Conservation (phyloP, 495 filamentous ascomycete species). For the Monascus purpureus region DNA sequence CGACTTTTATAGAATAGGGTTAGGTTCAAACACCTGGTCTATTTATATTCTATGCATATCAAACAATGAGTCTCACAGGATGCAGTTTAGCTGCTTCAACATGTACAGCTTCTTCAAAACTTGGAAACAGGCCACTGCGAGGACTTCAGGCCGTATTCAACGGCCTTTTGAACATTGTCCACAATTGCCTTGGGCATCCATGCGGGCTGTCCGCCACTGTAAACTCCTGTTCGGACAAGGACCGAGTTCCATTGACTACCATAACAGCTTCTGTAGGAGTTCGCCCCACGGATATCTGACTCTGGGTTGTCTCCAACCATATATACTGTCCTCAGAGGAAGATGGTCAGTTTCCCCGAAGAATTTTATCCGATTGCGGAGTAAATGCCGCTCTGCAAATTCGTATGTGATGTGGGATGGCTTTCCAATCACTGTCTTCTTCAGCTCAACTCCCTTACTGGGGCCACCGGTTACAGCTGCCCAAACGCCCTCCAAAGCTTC, state of each 20-base stretch:
- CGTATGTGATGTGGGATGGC: conserved; percentile 61
- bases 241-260: conserved; percentile 68
- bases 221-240: conserved; percentile 78
- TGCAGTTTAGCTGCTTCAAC: no score
- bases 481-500: conserved; percentile 68
- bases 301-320: conserved; percentile 98
- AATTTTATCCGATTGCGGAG: conserved; percentile 40
- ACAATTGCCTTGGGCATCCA: conserved; percentile 44
- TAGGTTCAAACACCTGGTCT: no score
- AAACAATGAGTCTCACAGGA: no score
- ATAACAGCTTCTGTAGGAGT: conserved; percentile 47
- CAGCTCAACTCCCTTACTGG: conserved; percentile 40
- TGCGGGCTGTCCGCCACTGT: conserved; percentile 40
- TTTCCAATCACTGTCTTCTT: conserved; percentile 67
- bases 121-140: conserved; percentile 21
- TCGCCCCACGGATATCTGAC: conserved; percentile 84
- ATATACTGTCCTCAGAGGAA: conserved; percentile 54
- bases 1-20: no score
- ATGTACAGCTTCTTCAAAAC: neutral
- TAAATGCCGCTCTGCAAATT: conserved; percentile 68
- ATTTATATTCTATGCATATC: no score
- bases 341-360: conserved; percentile 18
- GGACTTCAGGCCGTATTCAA: conserved; percentile 45
- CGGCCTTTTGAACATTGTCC: conserved; percentile 54
- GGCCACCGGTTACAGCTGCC: conserved; percentile 53